These are phyloP conservation scores for Diaporthe velutina DNA, from an alignment of 2,329 filamentous ascomycete genomes.

Conservation along the genomic window DNA sequence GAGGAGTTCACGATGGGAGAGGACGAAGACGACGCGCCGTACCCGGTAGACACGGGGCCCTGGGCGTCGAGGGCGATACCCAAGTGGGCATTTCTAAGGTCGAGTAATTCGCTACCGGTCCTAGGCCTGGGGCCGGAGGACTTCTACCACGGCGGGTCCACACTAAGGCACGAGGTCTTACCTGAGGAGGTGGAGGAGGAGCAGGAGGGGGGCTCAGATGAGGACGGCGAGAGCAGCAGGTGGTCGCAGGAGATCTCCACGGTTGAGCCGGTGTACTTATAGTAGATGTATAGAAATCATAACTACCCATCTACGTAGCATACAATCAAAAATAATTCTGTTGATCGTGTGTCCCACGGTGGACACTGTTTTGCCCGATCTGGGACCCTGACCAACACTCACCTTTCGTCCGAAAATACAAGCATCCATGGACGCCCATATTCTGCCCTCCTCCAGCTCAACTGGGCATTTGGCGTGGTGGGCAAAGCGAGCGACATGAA, in stretches of 20 bases:
- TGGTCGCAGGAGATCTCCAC: neutral
- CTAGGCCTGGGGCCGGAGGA: conserved; percentile 22
- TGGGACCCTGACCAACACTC: neutral
- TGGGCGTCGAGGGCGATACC: conserved; percentile 28
- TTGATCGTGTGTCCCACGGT: neutral
- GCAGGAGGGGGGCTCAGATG: neutral
- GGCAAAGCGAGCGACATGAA: neutral
- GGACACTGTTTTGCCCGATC: neutral
- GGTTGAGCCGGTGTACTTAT: conserved; percentile 10
- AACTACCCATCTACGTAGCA: too few species aligned
- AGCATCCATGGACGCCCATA: neutral
- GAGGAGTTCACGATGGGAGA: neutral
- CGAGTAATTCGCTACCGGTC: conserved; percentile 35
- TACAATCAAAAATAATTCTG: neutral
- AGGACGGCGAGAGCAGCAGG: neutral
- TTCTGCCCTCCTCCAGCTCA: neutral
- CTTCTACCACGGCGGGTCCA: conserved; percentile 29
- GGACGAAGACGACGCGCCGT: neutral
- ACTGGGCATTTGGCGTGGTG: neutral
- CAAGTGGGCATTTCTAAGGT: conserved; percentile 29
- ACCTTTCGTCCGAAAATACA: neutral
- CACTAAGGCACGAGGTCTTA: conserved; percentile 16
- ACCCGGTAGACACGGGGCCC: neutral
- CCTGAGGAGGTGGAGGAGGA: neutral
- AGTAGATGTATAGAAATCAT: neutral